Evolutionary conservation across 768 basidiomycete species (phyloP).

Genomic region (Tylopilus felleus): DNA sequence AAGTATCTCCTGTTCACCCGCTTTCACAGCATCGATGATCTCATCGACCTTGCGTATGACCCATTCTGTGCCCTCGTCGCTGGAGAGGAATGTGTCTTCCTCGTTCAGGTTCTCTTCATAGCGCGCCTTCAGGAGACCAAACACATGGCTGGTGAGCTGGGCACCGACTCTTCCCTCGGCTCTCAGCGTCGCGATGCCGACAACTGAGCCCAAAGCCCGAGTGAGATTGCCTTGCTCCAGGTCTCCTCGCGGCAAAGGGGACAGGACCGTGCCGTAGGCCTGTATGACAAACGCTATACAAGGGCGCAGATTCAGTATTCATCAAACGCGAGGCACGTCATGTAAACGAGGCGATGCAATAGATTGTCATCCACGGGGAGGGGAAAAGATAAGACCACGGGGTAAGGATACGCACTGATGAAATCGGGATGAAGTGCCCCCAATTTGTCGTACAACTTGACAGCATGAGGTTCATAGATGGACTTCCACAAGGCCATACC

Average conservation of each 20-base stretch:
- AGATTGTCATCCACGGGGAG: conserved; percentile 25
- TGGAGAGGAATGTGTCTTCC: conserved; percentile 78
- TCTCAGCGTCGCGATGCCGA: conserved; percentile 81
- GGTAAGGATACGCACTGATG: conserved; percentile 63
- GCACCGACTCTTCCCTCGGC: conserved; percentile 83
- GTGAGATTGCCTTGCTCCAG: conserved; percentile 79
- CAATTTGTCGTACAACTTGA: conserved; percentile 86
- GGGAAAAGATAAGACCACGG: conserved; percentile 33
- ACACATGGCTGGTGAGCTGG: conserved; percentile 84
- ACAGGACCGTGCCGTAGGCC: conserved; percentile 73
- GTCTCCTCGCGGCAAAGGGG: conserved; percentile 68
- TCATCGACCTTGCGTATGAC: conserved; percentile 80
- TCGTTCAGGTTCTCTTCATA: conserved; percentile 52
- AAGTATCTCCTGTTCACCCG: conserved; percentile 37
- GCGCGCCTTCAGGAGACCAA: conserved; percentile 85
- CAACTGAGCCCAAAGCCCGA: conserved; percentile 78
- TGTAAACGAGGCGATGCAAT: conserved; percentile 28
- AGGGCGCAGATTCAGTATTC: conserved; percentile 23
- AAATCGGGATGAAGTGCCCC: conserved; percentile 90
- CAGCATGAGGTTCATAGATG: conserved; percentile 86
- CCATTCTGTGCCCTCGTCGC: conserved; percentile 88
- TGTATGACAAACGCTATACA: conserved; percentile 80
- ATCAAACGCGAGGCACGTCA: conserved; percentile 34
- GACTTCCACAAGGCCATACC: conserved; percentile 77
- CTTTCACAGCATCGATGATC: conserved; percentile 69